A percentile compares a stretch with the other conserved stretches of the same genome.
Conservation (phyloP, 1,284 basidiomycete species). For the Apiotrichum brassicae region DNA sequence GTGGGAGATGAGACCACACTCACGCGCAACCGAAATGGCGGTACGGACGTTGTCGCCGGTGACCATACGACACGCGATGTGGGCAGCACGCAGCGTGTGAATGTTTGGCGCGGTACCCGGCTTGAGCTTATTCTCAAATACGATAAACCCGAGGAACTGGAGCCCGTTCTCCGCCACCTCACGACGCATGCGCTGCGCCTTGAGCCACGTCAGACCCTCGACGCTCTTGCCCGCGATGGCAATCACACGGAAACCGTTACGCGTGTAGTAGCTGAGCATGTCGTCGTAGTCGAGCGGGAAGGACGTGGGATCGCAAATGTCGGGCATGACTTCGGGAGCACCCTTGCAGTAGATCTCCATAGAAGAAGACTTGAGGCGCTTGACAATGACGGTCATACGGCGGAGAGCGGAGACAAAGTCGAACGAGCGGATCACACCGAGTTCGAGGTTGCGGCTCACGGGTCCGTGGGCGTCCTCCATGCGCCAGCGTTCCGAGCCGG, state of each 20-base stretch:
- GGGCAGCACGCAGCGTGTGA: conserved; percentile 77
- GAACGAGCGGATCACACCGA: conserved; percentile 93
- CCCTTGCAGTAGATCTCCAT: conserved; percentile 99
- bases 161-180: conserved; percentile 91
- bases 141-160: conserved; percentile 89
- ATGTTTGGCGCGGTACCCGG: conserved; percentile 88
- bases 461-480: conserved; percentile 79
- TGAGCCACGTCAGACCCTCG: conserved; percentile 91
- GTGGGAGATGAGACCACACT: conserved; percentile 83
- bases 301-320: conserved; percentile 83
- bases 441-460: conserved; percentile 74
- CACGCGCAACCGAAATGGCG: conserved; percentile 92
- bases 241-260: conserved; percentile 95
- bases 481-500: conserved; percentile 79
- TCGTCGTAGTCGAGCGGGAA: conserved; percentile 97
- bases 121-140: conserved; percentile 99
- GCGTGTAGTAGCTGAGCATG: conserved; percentile 92
- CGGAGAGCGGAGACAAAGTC: conserved; percentile 92
- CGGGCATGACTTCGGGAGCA: conserved; percentile 94
- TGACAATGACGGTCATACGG: conserved; percentile 97
- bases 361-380: conserved; percentile 81
- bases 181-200: conserved; percentile 91
- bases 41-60: conserved; percentile 97
- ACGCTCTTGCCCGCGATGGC: conserved; percentile 96
- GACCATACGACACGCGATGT: conserved; percentile 94